Base-by-base conservation (phyloP, 2,329 filamentous ascomycete species). In the Penicillium sp. region DNA sequence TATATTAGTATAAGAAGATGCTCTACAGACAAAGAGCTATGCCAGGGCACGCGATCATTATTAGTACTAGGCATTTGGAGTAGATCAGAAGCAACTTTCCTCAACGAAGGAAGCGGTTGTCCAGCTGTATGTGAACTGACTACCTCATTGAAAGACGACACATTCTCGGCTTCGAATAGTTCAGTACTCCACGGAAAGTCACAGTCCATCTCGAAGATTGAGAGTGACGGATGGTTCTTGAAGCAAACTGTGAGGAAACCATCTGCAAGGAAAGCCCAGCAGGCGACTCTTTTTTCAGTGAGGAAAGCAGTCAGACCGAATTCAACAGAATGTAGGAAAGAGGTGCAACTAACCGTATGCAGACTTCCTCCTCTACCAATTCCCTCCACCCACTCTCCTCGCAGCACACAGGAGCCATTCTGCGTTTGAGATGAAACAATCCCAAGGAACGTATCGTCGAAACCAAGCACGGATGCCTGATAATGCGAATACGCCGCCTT, bases 181-280 rank as follows among this genome's bases (percentile, higher is more conserved):
- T 64, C 64, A 3, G 67, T 63, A 16, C 60, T 65, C 67, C 66
- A 69, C 0, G 67, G 65, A 18, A 69, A 66, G 33, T 66, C 59
- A 33, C 67, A 69, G 26, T 68, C 61, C 64, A 69, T 65, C 45
- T 69, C 67, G 28, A 69, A 69, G 0, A 66, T 63, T 1, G 66
- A 68, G 23, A 69, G 40, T 18, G 63, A 61, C 3, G 67, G 67
- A 30, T 68, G 63, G 18, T 68, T 69, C 5, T 68, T 69, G 56
- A 69, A 69, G 47, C 67, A 69, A 6, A 69, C 66, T 1, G 66
- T 69, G 16, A 69, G 62, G 12, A 69, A 69, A 7, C 66, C 67
- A 30, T 69, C 67, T 0, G 67, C 66, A 16, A 69, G 63, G n/a
- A 69, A 69, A 3, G 60, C 63, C 67, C 67, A 69, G 38, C 62